These are phyloP conservation scores for Boechera stricta DNA, from an alignment of 345 rosid genomes.

Conservation along the genomic window DNA sequence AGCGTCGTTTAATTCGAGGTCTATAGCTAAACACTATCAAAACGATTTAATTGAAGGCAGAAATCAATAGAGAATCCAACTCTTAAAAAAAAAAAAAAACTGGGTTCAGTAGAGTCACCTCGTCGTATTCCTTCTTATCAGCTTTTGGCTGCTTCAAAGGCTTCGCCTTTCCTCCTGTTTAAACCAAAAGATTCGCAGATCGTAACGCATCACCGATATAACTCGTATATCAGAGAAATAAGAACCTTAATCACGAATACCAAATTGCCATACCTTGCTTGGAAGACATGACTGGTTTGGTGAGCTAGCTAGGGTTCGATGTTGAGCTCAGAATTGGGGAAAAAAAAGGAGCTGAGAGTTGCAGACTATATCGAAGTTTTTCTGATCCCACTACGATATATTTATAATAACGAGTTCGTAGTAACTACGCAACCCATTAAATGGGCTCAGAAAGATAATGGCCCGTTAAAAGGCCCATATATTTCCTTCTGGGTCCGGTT, in stretches of 20 bases:
- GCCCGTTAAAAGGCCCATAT: neutral
- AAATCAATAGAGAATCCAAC: constrained; percentile 2
- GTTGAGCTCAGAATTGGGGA: constrained; percentile 26
- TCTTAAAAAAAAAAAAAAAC: neutral
- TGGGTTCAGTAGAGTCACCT: constrained; percentile 51
- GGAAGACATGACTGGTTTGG: constrained; percentile 35
- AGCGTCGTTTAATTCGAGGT: neutral
- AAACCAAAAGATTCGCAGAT: constrained; percentile 17
- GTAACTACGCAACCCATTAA: constrained; percentile 30
- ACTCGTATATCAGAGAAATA: neutral
- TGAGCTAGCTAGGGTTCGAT: constrained; percentile 38
- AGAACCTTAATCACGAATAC: neutral
- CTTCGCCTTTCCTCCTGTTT: constrained; percentile 79
- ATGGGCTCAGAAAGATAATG: neutral
- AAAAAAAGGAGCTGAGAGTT: neutral
- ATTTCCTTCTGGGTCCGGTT: neutral
- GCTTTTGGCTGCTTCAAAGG: constrained; percentile 83
- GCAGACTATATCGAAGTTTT: neutral
- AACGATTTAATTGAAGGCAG: neutral
- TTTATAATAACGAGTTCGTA: constrained; percentile 34
- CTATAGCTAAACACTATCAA: neutral
- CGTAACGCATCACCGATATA: neutral
- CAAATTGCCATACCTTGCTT: constrained; percentile 34
- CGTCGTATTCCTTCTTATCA: constrained; percentile 56
- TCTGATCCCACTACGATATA: neutral